Evolutionary conservation across 176 grass and related monocot genomes (phyloP).

Genomic region (Aegilops speltoides): DNA sequence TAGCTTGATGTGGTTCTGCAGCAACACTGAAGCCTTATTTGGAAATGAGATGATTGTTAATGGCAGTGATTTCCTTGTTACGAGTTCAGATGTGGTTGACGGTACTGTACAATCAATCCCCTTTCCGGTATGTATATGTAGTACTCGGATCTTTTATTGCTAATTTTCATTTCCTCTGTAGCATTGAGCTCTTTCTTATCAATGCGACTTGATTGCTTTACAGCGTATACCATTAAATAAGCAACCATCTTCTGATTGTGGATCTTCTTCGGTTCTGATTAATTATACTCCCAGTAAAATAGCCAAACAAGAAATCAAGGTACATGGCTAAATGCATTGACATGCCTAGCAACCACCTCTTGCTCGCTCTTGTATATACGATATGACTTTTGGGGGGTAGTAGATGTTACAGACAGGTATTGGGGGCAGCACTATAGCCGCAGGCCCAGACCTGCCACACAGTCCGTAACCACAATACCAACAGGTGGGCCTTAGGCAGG

Average conservation of each 20-base stretch:
- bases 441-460: no score
- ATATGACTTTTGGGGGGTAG: constrained; percentile 38
- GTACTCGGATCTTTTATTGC: constrained; percentile 4
- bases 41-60: constrained; percentile 62
- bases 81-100: constrained; percentile 63
- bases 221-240: constrained; percentile 56
- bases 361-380: constrained; percentile 37
- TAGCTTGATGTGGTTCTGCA: constrained; percentile 36
- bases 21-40: constrained; percentile 77
- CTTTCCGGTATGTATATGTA: constrained; percentile 51
- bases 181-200: constrained; percentile 5
- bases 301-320: constrained; percentile 68
- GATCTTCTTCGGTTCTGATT: constrained; percentile 53
- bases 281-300: constrained; percentile 43
- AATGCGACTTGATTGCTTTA: constrained; percentile 19
- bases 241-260: constrained; percentile 51
- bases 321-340: constrained; percentile 34
- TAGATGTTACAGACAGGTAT: constrained; percentile 6
- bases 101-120: constrained; percentile 59
- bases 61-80: constrained; percentile 62
- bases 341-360: constrained; percentile 30
- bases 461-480: no score
- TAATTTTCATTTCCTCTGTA: constrained; percentile 19
- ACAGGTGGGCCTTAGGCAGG: no score
- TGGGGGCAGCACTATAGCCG: no score